These are phyloP conservation scores for Thraustochytrium sp. DNA, from an alignment of 352 stramenopile genomes.

Conservation along the genomic window DNA sequence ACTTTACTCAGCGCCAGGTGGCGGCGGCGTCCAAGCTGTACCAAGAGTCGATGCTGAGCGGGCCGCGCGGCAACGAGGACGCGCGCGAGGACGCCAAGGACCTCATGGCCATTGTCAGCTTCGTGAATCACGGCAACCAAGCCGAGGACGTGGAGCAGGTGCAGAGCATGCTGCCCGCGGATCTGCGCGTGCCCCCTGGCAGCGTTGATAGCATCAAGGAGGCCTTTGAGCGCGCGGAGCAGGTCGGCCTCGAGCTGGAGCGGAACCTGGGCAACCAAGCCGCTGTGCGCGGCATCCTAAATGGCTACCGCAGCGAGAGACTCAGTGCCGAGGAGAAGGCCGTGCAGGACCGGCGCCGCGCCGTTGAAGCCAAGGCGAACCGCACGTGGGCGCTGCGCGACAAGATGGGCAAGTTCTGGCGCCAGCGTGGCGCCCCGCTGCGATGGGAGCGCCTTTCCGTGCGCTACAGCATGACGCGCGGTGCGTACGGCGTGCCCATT, in stretches of 20 bases:
- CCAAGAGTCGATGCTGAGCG: background rate
- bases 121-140: background rate
- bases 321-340: no score
- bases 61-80: background rate
- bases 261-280: background rate
- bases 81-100: background rate
- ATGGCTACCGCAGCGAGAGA: background rate
- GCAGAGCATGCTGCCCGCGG: background rate
- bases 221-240: background rate
- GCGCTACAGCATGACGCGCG: conserved; percentile 5
- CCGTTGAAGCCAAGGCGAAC: background rate
- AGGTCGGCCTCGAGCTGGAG: background rate
- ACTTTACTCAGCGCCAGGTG: background rate
- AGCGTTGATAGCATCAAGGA: background rate
- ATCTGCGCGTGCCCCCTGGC: background rate
- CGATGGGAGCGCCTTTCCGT: conserved; percentile 3
- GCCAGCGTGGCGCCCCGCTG: background rate
- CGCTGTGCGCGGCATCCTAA: background rate
- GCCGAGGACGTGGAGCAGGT: background rate
- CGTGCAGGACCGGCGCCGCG: no score
- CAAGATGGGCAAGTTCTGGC: background rate
- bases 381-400: background rate
- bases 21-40: background rate
- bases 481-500: background rate
- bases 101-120: background rate